Conservation (phyloP, 441 rosid genomes). For the Mallotus repandus region DNA sequence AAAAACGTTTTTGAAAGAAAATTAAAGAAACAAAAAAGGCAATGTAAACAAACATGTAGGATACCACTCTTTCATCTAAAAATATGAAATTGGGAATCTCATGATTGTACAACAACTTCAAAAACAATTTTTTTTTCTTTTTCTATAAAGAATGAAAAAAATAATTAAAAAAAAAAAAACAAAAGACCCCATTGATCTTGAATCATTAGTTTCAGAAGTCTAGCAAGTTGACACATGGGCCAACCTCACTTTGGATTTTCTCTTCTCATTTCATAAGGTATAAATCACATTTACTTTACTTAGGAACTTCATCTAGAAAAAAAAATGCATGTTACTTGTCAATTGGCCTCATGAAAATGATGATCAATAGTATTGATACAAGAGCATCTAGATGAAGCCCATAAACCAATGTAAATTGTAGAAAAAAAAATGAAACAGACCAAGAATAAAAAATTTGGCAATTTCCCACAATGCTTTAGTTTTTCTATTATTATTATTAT, state of each 20-base stretch:
- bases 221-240: conserved; percentile 27
- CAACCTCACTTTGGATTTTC: conserved; percentile 23
- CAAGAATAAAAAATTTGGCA: no score
- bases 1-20: no score
- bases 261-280: neutral
- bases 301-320: neutral
- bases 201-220: conserved; percentile 27
- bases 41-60: conserved; percentile 29
- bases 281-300: neutral
- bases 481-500: no score
- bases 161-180: neutral
- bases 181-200: conserved; percentile 29
- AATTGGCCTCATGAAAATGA: neutral
- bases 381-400: no score
- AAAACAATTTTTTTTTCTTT: conserved; percentile 10
- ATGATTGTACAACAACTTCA: conserved; percentile 27
- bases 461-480: no score
- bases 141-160: no score
- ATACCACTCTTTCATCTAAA: conserved; percentile 21
- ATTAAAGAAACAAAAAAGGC: neutral
- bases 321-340: neutral
- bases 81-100: conserved; percentile 33
- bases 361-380: no score
- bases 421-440: no score
- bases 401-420: no score